Evolutionary conservation across 2,329 filamentous ascomycete genomes (phyloP).

Genomic region (Penicillium sp.): DNA sequence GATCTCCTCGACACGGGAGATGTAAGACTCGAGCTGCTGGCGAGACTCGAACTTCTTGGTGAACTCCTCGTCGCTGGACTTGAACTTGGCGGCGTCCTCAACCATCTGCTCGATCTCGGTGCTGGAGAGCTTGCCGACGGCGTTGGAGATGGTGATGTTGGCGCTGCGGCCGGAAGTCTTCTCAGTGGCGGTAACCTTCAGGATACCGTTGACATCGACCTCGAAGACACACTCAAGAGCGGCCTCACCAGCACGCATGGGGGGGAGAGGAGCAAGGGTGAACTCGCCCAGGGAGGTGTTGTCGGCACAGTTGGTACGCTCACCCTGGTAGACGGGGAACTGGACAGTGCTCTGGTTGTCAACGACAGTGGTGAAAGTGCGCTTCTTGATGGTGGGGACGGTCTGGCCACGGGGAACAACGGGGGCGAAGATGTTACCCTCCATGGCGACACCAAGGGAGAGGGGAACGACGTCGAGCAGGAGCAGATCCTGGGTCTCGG

Average conservation of each 20-base stretch:
- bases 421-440: slow-evolving; percentile 97
- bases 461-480: slow-evolving; percentile 95
- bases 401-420: slow-evolving; percentile 81
- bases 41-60: slow-evolving; percentile 99
- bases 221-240: slow-evolving; percentile 98
- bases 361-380: slow-evolving; percentile 77
- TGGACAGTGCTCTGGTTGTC: slow-evolving; percentile 77
- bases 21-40: slow-evolving; percentile 99
- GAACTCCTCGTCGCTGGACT: slow-evolving; percentile 96
- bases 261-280: slow-evolving; percentile 84
- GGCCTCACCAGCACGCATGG: slow-evolving; percentile 90
- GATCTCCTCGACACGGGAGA: slow-evolving; percentile 97
- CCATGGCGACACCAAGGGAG: slow-evolving; percentile 98
- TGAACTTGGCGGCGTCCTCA: slow-evolving; percentile 96
- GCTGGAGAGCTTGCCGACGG: slow-evolving; percentile 95
- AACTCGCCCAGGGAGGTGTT: slow-evolving; percentile 98
- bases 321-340: slow-evolving; percentile 94
- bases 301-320: slow-evolving; percentile 96
- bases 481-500: slow-evolving; percentile 90
- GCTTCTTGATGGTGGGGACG: slow-evolving; percentile 80
- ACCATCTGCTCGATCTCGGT: slow-evolving; percentile 98
- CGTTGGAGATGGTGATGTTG: slow-evolving; percentile 99
- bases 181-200: slow-evolving; percentile 98
- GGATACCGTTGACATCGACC: slow-evolving; percentile 99
- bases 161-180: slow-evolving; percentile 97